A percentile compares a stretch with the other conserved stretches of the same genome.
Evolutionary conservation across 345 rosid species (phyloP).

Genomic region (Combretum micranthum): DNA sequence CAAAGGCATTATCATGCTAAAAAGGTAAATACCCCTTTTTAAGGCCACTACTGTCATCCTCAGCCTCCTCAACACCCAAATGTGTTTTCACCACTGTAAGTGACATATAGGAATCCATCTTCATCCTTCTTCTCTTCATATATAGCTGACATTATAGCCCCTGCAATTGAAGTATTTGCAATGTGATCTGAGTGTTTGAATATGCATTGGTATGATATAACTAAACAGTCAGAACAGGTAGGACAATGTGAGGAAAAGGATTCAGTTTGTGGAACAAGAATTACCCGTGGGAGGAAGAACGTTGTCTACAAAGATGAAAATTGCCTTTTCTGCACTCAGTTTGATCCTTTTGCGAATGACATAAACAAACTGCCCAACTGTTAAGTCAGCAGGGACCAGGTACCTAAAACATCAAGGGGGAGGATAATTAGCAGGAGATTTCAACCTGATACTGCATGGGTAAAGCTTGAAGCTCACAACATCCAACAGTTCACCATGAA

Average conservation of each 20-base stretch:
- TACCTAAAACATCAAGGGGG: constrained; percentile 44
- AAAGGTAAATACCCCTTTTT: neutral
- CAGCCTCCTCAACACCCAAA: constrained; percentile 31
- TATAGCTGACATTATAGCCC: constrained; percentile 75
- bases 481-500: too few relatives aligned
- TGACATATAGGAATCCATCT: constrained; percentile 93
- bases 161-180: constrained; percentile 18
- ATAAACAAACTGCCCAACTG: constrained; percentile 87
- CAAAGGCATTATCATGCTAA: neutral
- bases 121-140: constrained; percentile 94
- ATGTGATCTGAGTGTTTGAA: too few relatives aligned
- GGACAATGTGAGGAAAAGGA: constrained; percentile 1
- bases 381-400: constrained; percentile 90
- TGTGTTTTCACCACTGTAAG: constrained; percentile 96
- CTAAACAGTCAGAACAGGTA: too few relatives aligned
- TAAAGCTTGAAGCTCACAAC: too few relatives aligned
- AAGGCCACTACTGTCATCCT: neutral
- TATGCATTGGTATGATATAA: neutral
- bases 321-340: constrained; percentile 90
- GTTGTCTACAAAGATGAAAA: constrained; percentile 89
- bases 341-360: constrained; percentile 91
- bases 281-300: constrained; percentile 94
- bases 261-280: neutral
- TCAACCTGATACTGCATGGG: neutral
- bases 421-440: neutral